phyloP scores from a whole-genome alignment of 148 eudicot genomes.

The Linanthus parryae region DNA sequence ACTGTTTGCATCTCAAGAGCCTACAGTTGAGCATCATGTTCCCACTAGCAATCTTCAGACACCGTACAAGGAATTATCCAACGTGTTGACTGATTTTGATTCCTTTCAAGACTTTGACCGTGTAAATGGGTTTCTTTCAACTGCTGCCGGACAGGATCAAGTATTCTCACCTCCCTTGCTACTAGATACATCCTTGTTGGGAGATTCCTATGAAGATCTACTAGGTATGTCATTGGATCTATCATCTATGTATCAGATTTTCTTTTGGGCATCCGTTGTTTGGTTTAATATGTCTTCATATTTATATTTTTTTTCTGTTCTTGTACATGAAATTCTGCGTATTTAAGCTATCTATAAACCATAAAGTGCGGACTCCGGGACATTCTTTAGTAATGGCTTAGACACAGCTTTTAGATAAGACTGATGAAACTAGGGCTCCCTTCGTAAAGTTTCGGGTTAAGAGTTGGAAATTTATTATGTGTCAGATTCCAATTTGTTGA shows the following conservation, averaged over 20 bases:
- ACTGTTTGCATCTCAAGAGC: slow-evolving; percentile 47
- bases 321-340: too few species aligned
- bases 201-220: slow-evolving; percentile 84
- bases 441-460: not conserved
- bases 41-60: slow-evolving; percentile 30
- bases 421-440: not conserved
- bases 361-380: too few species aligned
- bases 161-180: slow-evolving; percentile 90
- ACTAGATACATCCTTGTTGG: slow-evolving; percentile 72
- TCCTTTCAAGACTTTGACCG: slow-evolving; percentile 56
- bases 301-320: not conserved
- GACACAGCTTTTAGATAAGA: not conserved
- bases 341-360: too few species aligned
- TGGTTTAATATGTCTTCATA: not conserved
- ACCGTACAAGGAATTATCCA: slow-evolving; percentile 44
- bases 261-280: not conserved
- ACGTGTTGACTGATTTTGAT: slow-evolving; percentile 43
- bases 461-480: not conserved
- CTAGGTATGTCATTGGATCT: slow-evolving; percentile 52
- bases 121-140: slow-evolving; percentile 54
- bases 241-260: not conserved
- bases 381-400: not conserved
- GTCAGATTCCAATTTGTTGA: too few species aligned
- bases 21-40: slow-evolving; percentile 37
- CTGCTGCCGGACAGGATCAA: slow-evolving; percentile 60